Evolutionary conservation across 2,329 filamentous ascomycete species (phyloP).

Genomic region (Didymellaceae sp.): DNA sequence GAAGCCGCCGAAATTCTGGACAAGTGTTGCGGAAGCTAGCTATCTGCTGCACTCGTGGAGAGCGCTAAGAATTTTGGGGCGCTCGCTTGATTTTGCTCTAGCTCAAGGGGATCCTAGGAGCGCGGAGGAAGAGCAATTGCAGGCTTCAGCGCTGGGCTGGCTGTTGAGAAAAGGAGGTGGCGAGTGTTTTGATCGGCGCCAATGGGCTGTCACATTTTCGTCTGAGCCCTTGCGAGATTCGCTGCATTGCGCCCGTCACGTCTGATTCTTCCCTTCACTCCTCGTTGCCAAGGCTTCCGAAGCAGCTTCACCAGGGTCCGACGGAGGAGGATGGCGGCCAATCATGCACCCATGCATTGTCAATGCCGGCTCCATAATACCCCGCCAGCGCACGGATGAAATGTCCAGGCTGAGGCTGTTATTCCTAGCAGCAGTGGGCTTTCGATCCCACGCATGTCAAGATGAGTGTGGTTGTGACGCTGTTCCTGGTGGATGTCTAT

Average conservation of each 20-base stretch:
- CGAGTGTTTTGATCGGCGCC: conserved; percentile 13
- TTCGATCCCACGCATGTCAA: not conserved
- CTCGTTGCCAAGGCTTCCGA: conserved; percentile 28
- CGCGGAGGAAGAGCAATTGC: conserved; percentile 13
- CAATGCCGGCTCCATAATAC: conserved; percentile 14
- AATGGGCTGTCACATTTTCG: conserved; percentile 10
- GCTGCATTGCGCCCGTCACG: conserved; percentile 12
- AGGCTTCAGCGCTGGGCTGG: conserved; percentile 1
- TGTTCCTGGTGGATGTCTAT: not conserved
- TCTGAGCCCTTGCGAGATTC: conserved; percentile 6
- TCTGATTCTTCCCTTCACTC: conserved; percentile 53
- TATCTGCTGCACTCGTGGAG: conserved; percentile 27
- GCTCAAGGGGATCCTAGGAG: conserved; percentile 17
- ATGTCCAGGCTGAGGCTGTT: not conserved
- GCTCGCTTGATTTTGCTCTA: conserved; percentile 28
- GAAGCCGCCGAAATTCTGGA: conserved; percentile 22
- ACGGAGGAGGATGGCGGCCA: conserved; percentile 9
- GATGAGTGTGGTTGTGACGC: not conserved
- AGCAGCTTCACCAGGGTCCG: conserved; percentile 19
- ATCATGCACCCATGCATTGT: conserved; percentile 19
- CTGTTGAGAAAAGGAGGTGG: conserved; percentile 24
- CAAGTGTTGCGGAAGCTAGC: conserved; percentile 34
- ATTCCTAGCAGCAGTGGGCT: not conserved
- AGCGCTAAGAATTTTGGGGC: conserved; percentile 26
- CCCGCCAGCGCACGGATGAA: conserved; percentile 15